Percentiles rank a stretch among this genome's conserved stretches.
Evolutionary conservation across 345 rosid species (phyloP).

Genomic region (Syzygium jambos): DNA sequence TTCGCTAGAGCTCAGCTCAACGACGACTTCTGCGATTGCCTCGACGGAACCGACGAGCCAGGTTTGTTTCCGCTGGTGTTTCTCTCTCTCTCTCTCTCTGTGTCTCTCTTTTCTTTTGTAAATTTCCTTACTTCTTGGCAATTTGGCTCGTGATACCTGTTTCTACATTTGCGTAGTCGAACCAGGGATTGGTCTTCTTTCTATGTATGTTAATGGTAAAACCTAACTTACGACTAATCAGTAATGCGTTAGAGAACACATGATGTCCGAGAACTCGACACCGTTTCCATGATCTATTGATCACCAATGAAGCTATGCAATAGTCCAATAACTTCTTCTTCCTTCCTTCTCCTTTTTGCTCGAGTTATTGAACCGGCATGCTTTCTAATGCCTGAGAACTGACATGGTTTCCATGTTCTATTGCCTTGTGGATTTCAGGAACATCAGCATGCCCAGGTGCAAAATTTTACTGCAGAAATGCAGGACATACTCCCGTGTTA

Average conservation of each 20-base stretch:
- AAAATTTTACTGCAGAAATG: slow-evolving; percentile 78
- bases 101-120: neutral
- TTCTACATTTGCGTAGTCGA: neutral
- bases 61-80: slow-evolving; percentile 24
- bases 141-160: neutral
- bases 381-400: neutral
- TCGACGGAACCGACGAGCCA: slow-evolving; percentile 91
- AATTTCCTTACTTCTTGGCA: neutral
- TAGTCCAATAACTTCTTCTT: neutral
- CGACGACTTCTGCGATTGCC: slow-evolving; percentile 94
- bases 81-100: neutral
- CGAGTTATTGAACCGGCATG: neutral
- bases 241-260: neutral
- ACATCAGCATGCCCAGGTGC: slow-evolving; percentile 94
- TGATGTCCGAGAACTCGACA: neutral
- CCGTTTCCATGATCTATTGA: neutral
- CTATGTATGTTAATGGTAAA: neutral
- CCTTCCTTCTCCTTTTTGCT: neutral
- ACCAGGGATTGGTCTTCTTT: neutral
- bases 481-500: slow-evolving; percentile 52
- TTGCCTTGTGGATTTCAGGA: slow-evolving; percentile 29
- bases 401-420: too few relatives aligned
- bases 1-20: slow-evolving; percentile 77
- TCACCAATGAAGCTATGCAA: neutral
- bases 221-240: neutral